Conservation (phyloP, 306 rosid species). For the Casuarina equisetifolia region DNA sequence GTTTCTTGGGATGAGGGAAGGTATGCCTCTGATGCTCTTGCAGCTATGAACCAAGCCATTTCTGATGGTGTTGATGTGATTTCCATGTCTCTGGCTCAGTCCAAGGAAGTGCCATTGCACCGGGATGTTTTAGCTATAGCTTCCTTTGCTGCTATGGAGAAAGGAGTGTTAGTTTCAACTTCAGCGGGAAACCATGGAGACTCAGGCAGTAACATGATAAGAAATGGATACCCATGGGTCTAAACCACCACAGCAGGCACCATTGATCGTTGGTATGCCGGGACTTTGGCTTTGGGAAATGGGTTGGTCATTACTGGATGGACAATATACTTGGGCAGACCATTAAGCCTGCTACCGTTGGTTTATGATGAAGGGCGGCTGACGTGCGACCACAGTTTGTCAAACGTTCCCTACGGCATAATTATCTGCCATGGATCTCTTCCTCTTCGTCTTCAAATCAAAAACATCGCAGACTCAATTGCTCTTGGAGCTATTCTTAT, state of each 20-base stretch:
- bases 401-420: background rate
- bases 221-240: background rate
- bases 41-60: slow-evolving; percentile 37
- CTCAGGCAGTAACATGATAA: no score
- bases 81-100: slow-evolving; percentile 10
- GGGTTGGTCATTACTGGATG: background rate
- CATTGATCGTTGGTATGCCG: background rate
- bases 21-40: slow-evolving; percentile 30
- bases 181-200: no score
- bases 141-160: slow-evolving; percentile 26
- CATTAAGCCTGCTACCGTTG: background rate
- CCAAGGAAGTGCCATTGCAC: background rate
- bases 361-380: background rate
- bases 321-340: background rate
- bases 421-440: slow-evolving; percentile 1
- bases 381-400: background rate
- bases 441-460: background rate
- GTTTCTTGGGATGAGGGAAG: slow-evolving; percentile 22
- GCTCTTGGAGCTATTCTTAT: background rate
- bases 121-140: slow-evolving; percentile 28
- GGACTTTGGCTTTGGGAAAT: background rate
- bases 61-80: slow-evolving; percentile 37
- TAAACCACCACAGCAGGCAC: slow-evolving; percentile 15
- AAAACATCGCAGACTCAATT: background rate
- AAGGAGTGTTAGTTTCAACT: slow-evolving; percentile 1